Conservation (phyloP, 2,329 filamentous ascomycete species). For the Coniochaeta sp. region DNA sequence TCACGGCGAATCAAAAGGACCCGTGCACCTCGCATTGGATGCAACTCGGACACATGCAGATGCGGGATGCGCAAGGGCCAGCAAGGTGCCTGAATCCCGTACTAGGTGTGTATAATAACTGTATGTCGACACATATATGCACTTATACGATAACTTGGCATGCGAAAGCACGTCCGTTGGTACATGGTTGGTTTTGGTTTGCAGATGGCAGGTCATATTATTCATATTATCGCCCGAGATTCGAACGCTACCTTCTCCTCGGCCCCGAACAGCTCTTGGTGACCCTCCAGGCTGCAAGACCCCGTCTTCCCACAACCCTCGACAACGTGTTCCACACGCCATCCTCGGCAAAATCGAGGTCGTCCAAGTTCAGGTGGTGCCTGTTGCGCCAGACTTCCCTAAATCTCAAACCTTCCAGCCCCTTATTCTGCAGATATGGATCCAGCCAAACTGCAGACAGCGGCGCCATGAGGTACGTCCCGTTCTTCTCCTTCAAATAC, state of each 20-base stretch:
- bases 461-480: slow-evolving; percentile 67
- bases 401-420: slow-evolving; percentile 53
- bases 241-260: slow-evolving; percentile 1
- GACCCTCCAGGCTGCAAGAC: slow-evolving; percentile 55
- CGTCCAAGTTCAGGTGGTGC: slow-evolving; percentile 69
- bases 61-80: too few relatives aligned
- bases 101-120: background rate
- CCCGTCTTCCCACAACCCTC: slow-evolving; percentile 58
- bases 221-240: background rate
- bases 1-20: background rate
- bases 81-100: background rate
- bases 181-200: background rate
- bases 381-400: slow-evolving; percentile 63
- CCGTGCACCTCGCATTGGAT: background rate
- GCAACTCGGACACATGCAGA: too few relatives aligned
- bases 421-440: slow-evolving; percentile 52
- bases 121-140: background rate
- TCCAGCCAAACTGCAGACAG: slow-evolving; percentile 65
- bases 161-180: too few relatives aligned
- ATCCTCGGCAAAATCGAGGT: slow-evolving; percentile 72
- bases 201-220: background rate
- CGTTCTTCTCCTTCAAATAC: slow-evolving; percentile 53
- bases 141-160: background rate
- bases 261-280: slow-evolving; percentile 47
- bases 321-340: slow-evolving; percentile 65